Evolutionary conservation across 306 rosid genomes (phyloP).

Genomic region (Cercis canadensis): DNA sequence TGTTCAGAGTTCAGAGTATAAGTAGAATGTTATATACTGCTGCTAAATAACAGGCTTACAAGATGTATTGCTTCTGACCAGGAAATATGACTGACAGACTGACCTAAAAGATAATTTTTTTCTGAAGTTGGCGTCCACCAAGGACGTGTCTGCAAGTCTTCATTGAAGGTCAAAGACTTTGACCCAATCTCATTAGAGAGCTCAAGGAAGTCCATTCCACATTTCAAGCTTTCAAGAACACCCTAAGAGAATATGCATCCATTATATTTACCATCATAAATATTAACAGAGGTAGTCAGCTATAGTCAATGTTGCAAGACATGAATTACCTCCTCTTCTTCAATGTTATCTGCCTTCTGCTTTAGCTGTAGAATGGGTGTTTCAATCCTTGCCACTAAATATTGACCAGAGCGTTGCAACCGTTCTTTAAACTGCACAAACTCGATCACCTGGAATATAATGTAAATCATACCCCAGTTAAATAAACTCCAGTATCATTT

Average conservation of each 20-base stretch:
- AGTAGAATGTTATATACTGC: slow-evolving; percentile 1
- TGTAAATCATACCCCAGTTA: slow-evolving; percentile 12
- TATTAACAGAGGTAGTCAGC: slow-evolving; percentile 22
- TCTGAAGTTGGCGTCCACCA: slow-evolving; percentile 98
- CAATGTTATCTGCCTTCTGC: slow-evolving; percentile 80
- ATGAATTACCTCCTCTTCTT: slow-evolving; percentile 79
- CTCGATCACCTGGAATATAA: slow-evolving; percentile 81
- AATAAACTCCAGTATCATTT: slow-evolving; percentile 14
- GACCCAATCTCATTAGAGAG: slow-evolving; percentile 84
- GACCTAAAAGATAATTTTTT: slow-evolving; percentile 90
- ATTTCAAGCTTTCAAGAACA: slow-evolving; percentile 74
- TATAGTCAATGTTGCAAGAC: slow-evolving; percentile 27
- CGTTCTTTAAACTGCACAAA: slow-evolving; percentile 94
- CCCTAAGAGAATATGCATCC: slow-evolving; percentile 50
- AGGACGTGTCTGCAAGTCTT: slow-evolving; percentile 85
- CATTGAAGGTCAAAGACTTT: slow-evolving; percentile 85
- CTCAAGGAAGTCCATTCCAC: slow-evolving; percentile 78
- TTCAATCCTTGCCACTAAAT: slow-evolving; percentile 81
- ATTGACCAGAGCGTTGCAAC: slow-evolving; percentile 83
- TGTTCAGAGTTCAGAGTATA: background rate
- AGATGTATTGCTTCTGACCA: slow-evolving; percentile 15
- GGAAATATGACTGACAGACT: slow-evolving; percentile 35
- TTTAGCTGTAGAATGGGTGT: slow-evolving; percentile 77
- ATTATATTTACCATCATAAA: slow-evolving; percentile 34
- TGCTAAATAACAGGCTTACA: slow-evolving; percentile 16